These are phyloP conservation scores for Sordariomycetes sp. DNA, from an alignment of 2,329 filamentous ascomycete genomes.

Conservation along the genomic window DNA sequence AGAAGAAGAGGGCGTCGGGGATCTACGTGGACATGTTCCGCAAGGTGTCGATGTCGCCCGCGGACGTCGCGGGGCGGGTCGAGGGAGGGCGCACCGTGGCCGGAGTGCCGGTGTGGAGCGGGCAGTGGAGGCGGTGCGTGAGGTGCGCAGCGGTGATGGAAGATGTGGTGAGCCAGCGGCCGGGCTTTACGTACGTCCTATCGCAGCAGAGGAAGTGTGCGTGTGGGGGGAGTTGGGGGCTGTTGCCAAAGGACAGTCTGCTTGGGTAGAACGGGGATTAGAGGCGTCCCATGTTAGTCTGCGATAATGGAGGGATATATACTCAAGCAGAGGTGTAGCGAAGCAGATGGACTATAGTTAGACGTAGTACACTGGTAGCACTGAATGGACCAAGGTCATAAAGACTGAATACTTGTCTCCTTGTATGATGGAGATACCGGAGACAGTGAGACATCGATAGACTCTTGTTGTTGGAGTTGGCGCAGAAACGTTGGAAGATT, in stretches of 20 bases:
- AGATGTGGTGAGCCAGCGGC: constrained; percentile 35
- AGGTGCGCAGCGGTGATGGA: constrained; percentile 58
- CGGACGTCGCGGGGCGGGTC: constrained; percentile 16
- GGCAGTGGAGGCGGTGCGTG: constrained; percentile 28
- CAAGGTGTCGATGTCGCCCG: constrained; percentile 36
- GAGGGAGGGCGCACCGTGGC: background rate
- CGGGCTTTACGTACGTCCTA: constrained; percentile 42
- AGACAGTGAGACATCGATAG: no score
- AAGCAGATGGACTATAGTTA: no score
- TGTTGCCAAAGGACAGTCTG: constrained; percentile 13
- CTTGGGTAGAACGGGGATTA: background rate
- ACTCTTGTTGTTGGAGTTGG: no score
- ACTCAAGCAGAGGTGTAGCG: background rate
- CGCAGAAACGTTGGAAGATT: no score
- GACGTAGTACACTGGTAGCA: no score
- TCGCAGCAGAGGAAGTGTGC: constrained; percentile 43
- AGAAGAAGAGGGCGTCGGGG: constrained; percentile 22
- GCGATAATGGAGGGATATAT: background rate
- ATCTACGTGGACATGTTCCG: constrained; percentile 46
- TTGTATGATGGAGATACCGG: no score
- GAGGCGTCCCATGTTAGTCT: background rate
- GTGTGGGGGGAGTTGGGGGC: constrained; percentile 42
- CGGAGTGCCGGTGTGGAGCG: constrained; percentile 1
- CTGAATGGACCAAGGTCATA: no score
- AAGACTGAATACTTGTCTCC: no score